phyloP scores from a whole-genome alignment of 2,329 filamentous ascomycete genomes.

The Alternaria brassicicola region DNA sequence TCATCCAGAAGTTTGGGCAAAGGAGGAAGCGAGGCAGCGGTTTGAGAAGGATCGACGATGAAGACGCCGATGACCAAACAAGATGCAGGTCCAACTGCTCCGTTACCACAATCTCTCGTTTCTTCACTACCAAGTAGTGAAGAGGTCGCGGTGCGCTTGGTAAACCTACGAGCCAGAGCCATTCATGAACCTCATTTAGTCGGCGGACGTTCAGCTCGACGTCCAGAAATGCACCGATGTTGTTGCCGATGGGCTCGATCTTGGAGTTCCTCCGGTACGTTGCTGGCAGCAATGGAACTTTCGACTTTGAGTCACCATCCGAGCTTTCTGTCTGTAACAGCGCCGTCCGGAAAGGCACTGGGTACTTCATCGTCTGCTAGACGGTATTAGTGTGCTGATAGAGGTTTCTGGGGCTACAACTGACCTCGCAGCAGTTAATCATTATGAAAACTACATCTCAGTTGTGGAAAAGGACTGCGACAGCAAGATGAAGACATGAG shows the following conservation, averaged over 20 bases:
- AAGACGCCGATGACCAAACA: slow-evolving; percentile 22
- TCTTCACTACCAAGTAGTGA: slow-evolving; percentile 29
- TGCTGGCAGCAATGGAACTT: slow-evolving; percentile 19
- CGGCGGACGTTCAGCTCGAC: slow-evolving; percentile 23
- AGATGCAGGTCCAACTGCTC: slow-evolving; percentile 33
- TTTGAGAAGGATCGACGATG: slow-evolving; percentile 26
- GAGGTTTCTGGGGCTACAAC: background rate
- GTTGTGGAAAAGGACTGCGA: background rate
- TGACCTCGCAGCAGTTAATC: slow-evolving; percentile 11
- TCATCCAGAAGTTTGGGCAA: slow-evolving; percentile 25
- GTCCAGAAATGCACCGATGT: slow-evolving; percentile 23
- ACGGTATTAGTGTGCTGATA: background rate
- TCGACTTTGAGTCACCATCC: background rate
- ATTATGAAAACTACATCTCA: background rate
- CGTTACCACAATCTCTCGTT: slow-evolving; percentile 26
- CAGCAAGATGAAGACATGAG: background rate
- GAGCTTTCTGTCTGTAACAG: slow-evolving; percentile 2
- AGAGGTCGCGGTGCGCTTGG: slow-evolving; percentile 25
- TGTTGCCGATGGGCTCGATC: slow-evolving; percentile 19
- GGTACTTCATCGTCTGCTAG: slow-evolving; percentile 7
- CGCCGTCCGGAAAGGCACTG: slow-evolving; percentile 20
- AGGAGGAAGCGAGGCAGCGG: slow-evolving; percentile 29
- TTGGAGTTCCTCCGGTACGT: slow-evolving; percentile 25
- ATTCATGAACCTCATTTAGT: slow-evolving; percentile 25
- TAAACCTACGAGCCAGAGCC: slow-evolving; percentile 29